Evolutionary conservation across 768 basidiomycete genomes (phyloP), one percentile per base, ranked within the genome.

Genomic region (Hypsizygus marmoreus): DNA sequence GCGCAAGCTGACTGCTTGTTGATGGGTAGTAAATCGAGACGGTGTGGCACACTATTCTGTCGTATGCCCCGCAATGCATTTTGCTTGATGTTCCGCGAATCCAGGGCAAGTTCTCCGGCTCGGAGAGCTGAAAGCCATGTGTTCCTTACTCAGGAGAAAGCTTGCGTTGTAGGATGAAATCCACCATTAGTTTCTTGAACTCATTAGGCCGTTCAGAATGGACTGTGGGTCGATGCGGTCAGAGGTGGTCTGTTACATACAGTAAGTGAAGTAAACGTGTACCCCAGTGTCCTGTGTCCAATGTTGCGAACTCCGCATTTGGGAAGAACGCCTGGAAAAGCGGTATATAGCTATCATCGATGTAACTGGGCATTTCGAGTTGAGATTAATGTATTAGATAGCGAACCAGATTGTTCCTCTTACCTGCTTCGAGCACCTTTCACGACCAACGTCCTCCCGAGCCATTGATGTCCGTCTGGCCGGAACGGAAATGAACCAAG

Each of bases 201-300:
- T 81, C 79, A 35, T 76, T 72, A 4, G 79, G 79, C 80, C 73
- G 74, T 59, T 92, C 88, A 9, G 88, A 84, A 55, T 91, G 90
- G 12, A 92, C 86, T 87, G 50, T 19, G 10, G 8, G 17, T 8
- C 12, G 9, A 40, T 22, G 14, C 28, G 29, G 19, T 42, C 13
- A 36, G 25, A 17, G n/a, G 22, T 8, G 29, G 8, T 26, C 8
- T 20, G 13, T 4, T n/a, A 26, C 3, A 26, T 28, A 26, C 13
- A 23, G 3, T 2, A 17, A 17, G 32, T 38, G 31, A 8, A 11
- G 43, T 4, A 43, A 34, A 36, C 38, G 13, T 28, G 29, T 57
- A 88, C 88, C 85, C 92, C 92, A 94, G 65, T 95, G 92, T 1
- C 82, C 81, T 0, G 89, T 70, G 47, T 89, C 81, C 17, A 94